Percentiles rank a stretch among this genome's conserved stretches.
Evolutionary conservation across 306 rosid species (phyloP).

Genomic region (Pueraria montana): DNA sequence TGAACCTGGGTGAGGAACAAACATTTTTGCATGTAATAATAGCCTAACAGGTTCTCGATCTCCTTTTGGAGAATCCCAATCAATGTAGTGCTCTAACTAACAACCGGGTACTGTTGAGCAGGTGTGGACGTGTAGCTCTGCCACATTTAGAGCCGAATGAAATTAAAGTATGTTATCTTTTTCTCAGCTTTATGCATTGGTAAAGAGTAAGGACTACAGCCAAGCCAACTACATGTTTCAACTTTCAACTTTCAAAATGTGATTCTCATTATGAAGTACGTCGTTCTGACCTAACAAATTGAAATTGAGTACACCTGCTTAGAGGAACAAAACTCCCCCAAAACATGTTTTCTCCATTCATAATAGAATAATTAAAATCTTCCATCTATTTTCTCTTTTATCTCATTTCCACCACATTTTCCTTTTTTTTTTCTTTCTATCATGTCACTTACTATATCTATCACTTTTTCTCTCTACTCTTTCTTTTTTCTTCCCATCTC

Average conservation of each 20-base stretch:
- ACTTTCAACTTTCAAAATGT: constrained; percentile 18
- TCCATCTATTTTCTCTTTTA: too few relatives aligned
- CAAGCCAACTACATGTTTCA: constrained; percentile 4
- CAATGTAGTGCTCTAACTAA: background rate
- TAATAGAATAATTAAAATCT: too few relatives aligned
- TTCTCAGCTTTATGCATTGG: background rate
- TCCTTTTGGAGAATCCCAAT: constrained; percentile 21
- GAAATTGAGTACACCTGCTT: background rate
- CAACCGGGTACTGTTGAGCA: background rate
- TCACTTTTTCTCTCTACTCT: too few relatives aligned
- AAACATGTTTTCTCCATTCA: background rate
- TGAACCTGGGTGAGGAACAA: background rate
- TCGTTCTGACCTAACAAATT: background rate
- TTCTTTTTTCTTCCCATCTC: too few relatives aligned
- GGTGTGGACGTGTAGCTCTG: constrained; percentile 1
- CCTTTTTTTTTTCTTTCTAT: too few relatives aligned
- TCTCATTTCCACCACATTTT: too few relatives aligned
- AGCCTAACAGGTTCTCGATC: background rate
- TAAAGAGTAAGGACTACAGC: background rate
- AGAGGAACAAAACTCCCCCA: background rate
- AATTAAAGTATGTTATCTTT: constrained; percentile 20
- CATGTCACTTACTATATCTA: too few relatives aligned
- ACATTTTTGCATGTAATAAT: background rate
- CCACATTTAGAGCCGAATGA: constrained; percentile 18
- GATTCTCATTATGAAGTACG: constrained; percentile 38